phyloP scores from a whole-genome alignment of 345 rosid genomes.

The Populus davidiana region DNA sequence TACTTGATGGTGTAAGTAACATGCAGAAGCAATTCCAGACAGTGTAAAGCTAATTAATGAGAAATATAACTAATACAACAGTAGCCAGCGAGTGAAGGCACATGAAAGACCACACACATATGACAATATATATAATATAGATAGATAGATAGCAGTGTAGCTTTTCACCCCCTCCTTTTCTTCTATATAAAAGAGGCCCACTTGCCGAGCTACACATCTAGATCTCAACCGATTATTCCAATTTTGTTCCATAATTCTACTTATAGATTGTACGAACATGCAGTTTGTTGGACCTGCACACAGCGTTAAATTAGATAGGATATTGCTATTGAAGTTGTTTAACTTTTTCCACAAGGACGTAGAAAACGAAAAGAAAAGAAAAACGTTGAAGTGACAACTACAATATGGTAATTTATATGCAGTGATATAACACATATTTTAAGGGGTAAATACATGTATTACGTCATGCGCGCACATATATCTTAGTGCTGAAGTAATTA shows the following conservation, averaged over 20 bases:
- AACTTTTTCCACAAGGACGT: background rate
- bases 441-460: background rate
- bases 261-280: background rate
- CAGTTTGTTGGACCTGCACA: background rate
- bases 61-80: background rate
- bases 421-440: too few species aligned
- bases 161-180: too few species aligned
- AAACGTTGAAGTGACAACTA: too few species aligned
- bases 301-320: background rate
- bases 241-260: background rate
- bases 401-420: too few species aligned
- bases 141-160: too few species aligned
- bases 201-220: background rate
- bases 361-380: background rate
- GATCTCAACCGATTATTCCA: background rate
- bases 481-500: background rate
- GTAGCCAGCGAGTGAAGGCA: background rate
- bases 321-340: background rate
- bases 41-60: background rate
- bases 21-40: background rate
- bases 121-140: too few species aligned
- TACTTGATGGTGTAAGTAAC: background rate
- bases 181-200: background rate
- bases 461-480: background rate
- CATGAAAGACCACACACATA: background rate